Base-by-base conservation (phyloP, 768 basidiomycete species). In the Amanita fuliginea region DNA sequence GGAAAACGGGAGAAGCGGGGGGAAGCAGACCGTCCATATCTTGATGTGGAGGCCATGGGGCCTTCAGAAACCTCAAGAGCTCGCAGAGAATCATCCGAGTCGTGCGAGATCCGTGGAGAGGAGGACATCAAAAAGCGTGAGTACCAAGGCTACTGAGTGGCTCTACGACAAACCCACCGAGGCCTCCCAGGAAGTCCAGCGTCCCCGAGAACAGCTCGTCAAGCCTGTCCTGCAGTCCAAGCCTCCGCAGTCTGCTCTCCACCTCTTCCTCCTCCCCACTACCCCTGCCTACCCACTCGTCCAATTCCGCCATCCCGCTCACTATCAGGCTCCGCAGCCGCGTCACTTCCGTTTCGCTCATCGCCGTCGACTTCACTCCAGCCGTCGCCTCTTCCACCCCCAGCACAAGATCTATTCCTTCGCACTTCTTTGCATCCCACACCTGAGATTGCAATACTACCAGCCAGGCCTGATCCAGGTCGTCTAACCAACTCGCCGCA, bases 11-110 rank as follows among this genome's bases (percentile, higher is more conserved):
- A 21, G 7, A 42, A 41, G 6, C 24, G 42, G 26, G n/a, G 28
- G 34, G 14, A n/a, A 11, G 19, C 62, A 48, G 59, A 71, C 71
- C 69, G 65, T 54, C 60, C 60, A 51, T 58, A 63, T 55, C 64
- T 62, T 4, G 61, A 59, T n/a, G 67, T 55, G 45, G 53, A 56
- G 26, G 54, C 49, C 46, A 63, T 59, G 33, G 80, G 78, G 4
- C 81, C 83, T 46, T 87, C 80, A 0, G 80, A 75, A 47, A 89
- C 67, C 64, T 94, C 91, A 21, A 94, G 70, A 22, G 84, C 83
- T 49, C 86, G 77, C 48, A 94, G 67, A 13, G 86, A 88, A 47
- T 82, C 80, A 22, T 78, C 74, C 1, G 89, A 91, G 50, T 82
- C 84, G 52, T 68, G 63, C 54, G 75, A 67, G 62, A 72, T 59